Conservation (phyloP, 352 stramenopile species). For the Globisporangium carolinianum region DNA sequence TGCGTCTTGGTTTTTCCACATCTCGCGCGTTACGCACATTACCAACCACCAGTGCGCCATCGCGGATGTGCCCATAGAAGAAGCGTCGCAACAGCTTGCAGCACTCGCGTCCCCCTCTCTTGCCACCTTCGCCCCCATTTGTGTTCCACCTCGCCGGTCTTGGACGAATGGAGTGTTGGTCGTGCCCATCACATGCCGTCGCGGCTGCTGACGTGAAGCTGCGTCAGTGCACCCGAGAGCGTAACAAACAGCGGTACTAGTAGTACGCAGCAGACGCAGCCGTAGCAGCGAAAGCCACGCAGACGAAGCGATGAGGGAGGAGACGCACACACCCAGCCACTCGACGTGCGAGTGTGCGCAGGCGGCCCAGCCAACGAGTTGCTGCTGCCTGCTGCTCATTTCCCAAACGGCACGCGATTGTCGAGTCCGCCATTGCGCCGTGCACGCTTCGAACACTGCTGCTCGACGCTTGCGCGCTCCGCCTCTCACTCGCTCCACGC, state of each 20-base stretch:
- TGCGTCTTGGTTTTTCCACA: neutral
- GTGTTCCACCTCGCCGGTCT: slow-evolving; percentile 1
- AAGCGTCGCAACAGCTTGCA: neutral
- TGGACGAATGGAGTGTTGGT: neutral
- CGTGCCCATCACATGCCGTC: neutral
- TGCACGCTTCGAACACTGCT: no score
- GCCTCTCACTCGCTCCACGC: neutral
- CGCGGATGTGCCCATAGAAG: neutral
- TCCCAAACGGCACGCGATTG: slow-evolving; percentile 2
- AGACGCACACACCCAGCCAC: no score
- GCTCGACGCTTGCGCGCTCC: neutral
- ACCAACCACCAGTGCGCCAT: neutral
- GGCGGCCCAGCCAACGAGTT: neutral
- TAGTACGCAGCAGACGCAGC: neutral
- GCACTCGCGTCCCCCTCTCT: slow-evolving; percentile 4
- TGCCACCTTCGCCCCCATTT: slow-evolving; percentile 2
- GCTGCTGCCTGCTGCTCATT: slow-evolving; percentile 4
- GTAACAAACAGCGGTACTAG: no score
- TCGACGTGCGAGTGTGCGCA: neutral
- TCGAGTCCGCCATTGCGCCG: neutral
- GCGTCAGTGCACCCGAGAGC: no score
- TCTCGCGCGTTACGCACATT: neutral
- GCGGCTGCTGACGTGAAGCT: neutral
- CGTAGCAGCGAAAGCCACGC: slow-evolving; percentile 1
- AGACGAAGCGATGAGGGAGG: neutral